Evolutionary conservation across 2,329 filamentous ascomycete genomes (phyloP).

Genomic region (Fusarium sp.): DNA sequence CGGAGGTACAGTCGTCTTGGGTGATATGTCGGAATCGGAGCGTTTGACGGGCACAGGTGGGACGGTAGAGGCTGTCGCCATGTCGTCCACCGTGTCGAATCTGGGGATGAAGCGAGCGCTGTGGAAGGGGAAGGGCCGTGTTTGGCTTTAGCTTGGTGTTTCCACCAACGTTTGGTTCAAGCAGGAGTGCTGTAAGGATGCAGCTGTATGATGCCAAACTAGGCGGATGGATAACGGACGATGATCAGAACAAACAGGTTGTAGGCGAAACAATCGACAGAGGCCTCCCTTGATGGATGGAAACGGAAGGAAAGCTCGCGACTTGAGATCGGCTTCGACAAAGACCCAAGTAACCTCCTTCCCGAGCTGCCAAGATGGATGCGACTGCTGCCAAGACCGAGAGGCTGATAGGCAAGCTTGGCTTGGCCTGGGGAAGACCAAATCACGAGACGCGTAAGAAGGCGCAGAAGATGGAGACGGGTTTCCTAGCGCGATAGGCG

Average conservation of each 20-base stretch:
- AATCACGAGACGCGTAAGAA: slow-evolving; percentile 22
- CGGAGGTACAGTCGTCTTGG: slow-evolving; percentile 47
- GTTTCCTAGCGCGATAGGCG: slow-evolving; percentile 8
- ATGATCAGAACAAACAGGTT: neutral
- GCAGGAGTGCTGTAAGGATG: slow-evolving; percentile 13
- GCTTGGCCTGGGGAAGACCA: slow-evolving; percentile 21
- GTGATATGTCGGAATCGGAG: slow-evolving; percentile 58
- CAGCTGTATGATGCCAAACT: neutral
- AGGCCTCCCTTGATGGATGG: neutral
- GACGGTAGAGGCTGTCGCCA: slow-evolving; percentile 38
- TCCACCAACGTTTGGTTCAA: slow-evolving; percentile 7
- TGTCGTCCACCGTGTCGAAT: slow-evolving; percentile 18
- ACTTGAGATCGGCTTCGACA: slow-evolving; percentile 20
- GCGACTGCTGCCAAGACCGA: slow-evolving; percentile 34
- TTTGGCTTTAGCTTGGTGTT: slow-evolving; percentile 7
- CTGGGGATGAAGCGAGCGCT: slow-evolving; percentile 8
- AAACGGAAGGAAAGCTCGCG: slow-evolving; percentile 18
- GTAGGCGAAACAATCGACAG: neutral
- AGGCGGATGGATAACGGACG: neutral
- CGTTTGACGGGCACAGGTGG: slow-evolving; percentile 45
- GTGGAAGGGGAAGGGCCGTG: neutral
- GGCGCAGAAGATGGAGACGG: neutral
- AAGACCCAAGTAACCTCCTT: slow-evolving; percentile 12
- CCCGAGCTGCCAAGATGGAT: slow-evolving; percentile 31
- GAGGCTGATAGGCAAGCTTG: slow-evolving; percentile 33